Conservation (phyloP, 106 monocot species). For the Dendrobium catenatum region DNA sequence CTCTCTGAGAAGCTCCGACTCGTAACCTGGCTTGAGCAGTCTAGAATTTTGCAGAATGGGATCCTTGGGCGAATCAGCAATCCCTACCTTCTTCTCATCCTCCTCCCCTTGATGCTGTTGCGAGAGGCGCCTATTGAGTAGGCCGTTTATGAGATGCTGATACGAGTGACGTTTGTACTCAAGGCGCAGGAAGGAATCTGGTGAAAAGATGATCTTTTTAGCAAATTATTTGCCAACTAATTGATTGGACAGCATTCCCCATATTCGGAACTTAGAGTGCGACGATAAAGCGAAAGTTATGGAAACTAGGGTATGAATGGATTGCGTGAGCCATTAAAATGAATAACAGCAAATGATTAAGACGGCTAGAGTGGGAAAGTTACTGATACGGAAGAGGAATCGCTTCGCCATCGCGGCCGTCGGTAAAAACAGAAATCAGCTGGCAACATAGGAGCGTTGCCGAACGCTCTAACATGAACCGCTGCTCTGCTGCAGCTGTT, state of each 20-base stretch:
- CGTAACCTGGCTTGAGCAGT: constrained; percentile 4
- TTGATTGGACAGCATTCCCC: neutral
- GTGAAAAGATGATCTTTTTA: neutral
- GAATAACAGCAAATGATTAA: neutral
- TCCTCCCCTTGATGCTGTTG: constrained; percentile 5
- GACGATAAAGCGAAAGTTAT: neutral
- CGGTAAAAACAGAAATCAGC: neutral
- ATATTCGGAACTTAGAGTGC: neutral
- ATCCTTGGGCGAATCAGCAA: neutral
- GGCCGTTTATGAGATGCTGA: neutral
- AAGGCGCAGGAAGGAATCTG: neutral
- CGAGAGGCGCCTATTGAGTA: neutral
- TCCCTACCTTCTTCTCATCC: neutral
- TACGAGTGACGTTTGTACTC: neutral
- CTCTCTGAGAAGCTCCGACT: constrained; percentile 10
- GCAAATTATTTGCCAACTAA: neutral
- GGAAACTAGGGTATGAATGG: neutral
- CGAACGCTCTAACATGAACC: neutral
- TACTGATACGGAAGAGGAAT: constrained; percentile 5
- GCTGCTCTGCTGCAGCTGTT: neutral
- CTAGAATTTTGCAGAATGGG: neutral
- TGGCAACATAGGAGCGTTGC: neutral
- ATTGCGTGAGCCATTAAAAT: neutral
- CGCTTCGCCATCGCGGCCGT: constrained; percentile 1
- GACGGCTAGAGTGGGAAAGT: neutral